Evolutionary conservation across 2,329 filamentous ascomycete genomes (phyloP).

Genomic region (Scedosporium boydii): DNA sequence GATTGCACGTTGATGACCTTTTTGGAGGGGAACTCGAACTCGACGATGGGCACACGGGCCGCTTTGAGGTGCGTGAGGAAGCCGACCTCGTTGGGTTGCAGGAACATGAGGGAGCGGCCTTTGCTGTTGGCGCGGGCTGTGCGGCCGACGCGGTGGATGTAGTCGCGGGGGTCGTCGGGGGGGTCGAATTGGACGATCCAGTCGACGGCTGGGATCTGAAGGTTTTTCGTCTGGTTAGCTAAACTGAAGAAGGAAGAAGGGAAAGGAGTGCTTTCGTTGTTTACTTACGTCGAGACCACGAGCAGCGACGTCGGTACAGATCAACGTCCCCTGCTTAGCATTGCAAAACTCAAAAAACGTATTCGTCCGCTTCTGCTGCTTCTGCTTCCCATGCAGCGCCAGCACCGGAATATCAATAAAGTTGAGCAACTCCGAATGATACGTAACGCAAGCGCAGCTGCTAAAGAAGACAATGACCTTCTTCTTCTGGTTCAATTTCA

Average conservation of each 20-base stretch:
- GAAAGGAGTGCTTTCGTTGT: no score
- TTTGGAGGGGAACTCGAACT: constrained; percentile 89
- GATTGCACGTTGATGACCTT: constrained; percentile 87
- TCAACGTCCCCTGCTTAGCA: constrained; percentile 72
- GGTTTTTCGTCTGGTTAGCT: background rate
- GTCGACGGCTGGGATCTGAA: constrained; percentile 79
- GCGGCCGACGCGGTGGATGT: constrained; percentile 93
- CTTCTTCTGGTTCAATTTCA: constrained; percentile 80
- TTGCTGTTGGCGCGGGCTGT: constrained; percentile 78
- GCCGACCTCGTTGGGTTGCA: constrained; percentile 84
- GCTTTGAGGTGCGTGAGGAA: constrained; percentile 89
- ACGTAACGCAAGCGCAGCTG: constrained; percentile 88
- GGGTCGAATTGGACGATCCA: constrained; percentile 96
- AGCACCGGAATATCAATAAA: constrained; percentile 92
- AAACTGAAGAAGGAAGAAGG: background rate
- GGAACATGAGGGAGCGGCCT: constrained; percentile 83
- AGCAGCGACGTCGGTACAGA: constrained; percentile 94
- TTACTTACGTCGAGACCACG: constrained; percentile 72
- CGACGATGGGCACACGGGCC: constrained; percentile 83
- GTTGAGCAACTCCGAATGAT: constrained; percentile 90
- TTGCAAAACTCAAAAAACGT: constrained; percentile 92
- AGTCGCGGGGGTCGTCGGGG: constrained; percentile 80
- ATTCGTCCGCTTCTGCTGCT: constrained; percentile 97
- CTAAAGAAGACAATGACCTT: constrained; percentile 98
- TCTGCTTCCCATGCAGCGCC: constrained; percentile 87